These are phyloP conservation scores for Malus orientalis DNA, from an alignment of 306 rosid species.

Conservation along the genomic window DNA sequence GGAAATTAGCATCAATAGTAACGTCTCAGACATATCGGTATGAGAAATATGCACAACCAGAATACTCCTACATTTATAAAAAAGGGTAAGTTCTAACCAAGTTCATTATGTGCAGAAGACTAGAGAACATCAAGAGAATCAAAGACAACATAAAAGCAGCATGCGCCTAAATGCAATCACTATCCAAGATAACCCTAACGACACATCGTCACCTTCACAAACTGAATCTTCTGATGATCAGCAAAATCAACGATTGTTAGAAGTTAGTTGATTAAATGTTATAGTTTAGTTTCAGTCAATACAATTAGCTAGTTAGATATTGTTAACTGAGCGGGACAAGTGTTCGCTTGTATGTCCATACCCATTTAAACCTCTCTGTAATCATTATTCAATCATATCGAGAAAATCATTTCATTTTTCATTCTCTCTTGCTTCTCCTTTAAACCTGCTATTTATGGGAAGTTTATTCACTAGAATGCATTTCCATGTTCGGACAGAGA, in stretches of 20 bases:
- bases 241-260: background rate
- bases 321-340: background rate
- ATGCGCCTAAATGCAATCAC: background rate
- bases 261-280: background rate
- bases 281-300: background rate
- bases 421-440: background rate
- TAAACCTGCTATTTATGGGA: background rate
- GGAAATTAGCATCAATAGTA: slow-evolving; percentile 3
- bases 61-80: no score
- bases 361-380: background rate
- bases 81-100: background rate
- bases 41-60: background rate
- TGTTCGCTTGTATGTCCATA: background rate
- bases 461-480: background rate
- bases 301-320: background rate
- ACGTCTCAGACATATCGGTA: background rate
- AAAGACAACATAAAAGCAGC: background rate
- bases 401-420: background rate
- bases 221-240: no score
- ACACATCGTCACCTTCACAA: background rate
- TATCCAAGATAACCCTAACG: background rate
- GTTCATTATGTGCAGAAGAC: background rate
- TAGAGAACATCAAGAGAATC: background rate
- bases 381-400: background rate
- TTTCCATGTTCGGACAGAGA: background rate